Evolutionary conservation across 768 basidiomycete species (phyloP), one percentile per base, ranked within the genome.

Genomic region (Cystofilobasidium bisporidii): DNA sequence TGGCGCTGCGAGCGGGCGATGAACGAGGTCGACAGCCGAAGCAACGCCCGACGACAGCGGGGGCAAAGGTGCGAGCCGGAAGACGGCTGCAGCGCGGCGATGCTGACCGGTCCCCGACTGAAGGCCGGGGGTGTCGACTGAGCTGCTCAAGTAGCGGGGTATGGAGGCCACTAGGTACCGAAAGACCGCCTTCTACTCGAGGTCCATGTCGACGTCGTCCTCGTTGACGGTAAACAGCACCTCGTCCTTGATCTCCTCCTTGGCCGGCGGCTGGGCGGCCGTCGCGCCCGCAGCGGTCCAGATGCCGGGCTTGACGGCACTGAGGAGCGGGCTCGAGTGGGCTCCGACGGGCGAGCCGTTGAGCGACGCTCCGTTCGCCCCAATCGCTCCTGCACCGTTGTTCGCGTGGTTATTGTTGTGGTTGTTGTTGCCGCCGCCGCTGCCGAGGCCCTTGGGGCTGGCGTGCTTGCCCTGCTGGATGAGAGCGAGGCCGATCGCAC

Each of bases 401-500:
- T 50, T 30, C 63, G 17, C n/a, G 50, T 63, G 47, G 45, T 63
- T 48, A 45, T 26, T 40, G 56, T 55, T n/a, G 33, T 5, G 6
- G 36, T 36, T 58, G 20, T 26, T 48, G 65, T 60, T 61, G 30
- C 48, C 58, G 24, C 57, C 57, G 22, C 36, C 45, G 45, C 58
- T 41, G 22, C 65, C 58, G 33, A 45, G 28, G 18, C 60, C 56
- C 57, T 68, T 68, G 45, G 76, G 77, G 40, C 74, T 72, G 18
- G 77, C 77, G 61, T 79, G 79, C n/a, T 76, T 76, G 30, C 79
- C 79, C 56, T 78, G 75, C 56, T 89, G 89, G 53, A 97, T 82
- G 72, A 96, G 79, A 53, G 86, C 84, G 0, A 97, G 81, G 8
- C 96, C 96, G 48, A 90, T 82, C 9, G 88, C 87, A 4, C 94